Base-by-base conservation (phyloP, 2,329 filamentous ascomycete genomes). In the Nemania sp. region DNA sequence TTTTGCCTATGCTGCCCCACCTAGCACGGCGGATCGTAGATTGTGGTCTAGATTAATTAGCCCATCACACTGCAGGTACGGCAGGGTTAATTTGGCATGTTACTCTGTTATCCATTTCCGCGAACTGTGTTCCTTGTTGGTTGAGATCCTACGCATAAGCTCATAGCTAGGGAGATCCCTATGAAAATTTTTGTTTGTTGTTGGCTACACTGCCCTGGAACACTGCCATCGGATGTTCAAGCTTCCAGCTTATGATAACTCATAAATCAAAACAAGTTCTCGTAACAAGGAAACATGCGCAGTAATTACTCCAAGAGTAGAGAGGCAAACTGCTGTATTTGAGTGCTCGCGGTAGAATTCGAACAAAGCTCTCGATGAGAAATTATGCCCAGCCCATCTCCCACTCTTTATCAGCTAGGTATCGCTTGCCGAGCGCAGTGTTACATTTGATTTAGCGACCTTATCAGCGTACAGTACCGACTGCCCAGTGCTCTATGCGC, bases 31-130 rank as follows among this genome's bases (percentile, higher is more conserved):
- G 53, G 52, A 45, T 43, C 45, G 49, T 15, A 20, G 20, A 20
- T 33, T 30, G 37, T 24, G 23, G 24, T 30, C 19, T 33, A 20
- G 56, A 40, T 52, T 58, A 64, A 64, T 64, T 62, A 64, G 54
- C 54, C 60, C 61, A 51, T 49, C 43, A 6, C 24, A 3, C 28
- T 43, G 37, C 37, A 41, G 36, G 19, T 23, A 40, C 36, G 28
- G 14, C 36, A 23, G 22, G 20, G 37, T 17, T 40, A 23, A 40
- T 23, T 20, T 40, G 7, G 22, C 17, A 23, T 15, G 37, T 15
- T 23, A 31, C 28, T 14, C 9, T 31, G n/a, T 14, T 9, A 31
- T 31, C n/a, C n/a, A n/a, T n/a, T n/a, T 28, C 26, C 26, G 26
- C 26, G 26, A 28, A n/a, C n/a, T n/a, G n/a, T n/a, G n/a, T n/a